These are phyloP conservation scores for Nothopassalora personata DNA, from an alignment of 2,329 filamentous ascomycete genomes.

Conservation along the genomic window DNA sequence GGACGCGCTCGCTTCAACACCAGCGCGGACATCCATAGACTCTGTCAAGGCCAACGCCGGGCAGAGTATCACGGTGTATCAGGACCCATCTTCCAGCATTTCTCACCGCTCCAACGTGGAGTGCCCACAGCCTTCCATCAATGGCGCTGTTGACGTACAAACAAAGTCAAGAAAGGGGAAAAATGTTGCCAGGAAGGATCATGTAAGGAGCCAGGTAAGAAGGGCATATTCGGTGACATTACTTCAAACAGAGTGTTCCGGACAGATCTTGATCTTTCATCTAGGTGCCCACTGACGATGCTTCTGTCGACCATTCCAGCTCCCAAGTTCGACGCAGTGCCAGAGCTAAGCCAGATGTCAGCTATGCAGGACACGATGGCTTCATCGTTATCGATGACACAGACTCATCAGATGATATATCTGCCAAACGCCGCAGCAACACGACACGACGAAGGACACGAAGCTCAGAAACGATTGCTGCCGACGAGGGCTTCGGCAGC, in stretches of 20 bases:
- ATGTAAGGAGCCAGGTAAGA: not conserved
- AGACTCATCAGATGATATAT: not conserved
- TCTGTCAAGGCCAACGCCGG: constrained; percentile 12
- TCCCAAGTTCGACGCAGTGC: not conserved
- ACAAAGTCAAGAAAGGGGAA: not conserved
- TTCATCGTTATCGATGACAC: not conserved
- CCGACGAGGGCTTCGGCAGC: constrained; percentile 14
- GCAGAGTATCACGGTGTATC: constrained; percentile 13
- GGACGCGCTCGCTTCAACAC: constrained; percentile 20
- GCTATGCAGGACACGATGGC: not conserved
- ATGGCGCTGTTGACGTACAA: not conserved
- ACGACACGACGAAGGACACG: not conserved
- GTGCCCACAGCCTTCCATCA: constrained; percentile 7
- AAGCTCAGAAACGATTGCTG: not conserved
- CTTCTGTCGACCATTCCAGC: not conserved
- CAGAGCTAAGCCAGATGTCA: not conserved
- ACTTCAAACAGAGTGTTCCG: not conserved
- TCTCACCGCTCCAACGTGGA: not conserved
- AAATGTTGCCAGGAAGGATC: not conserved
- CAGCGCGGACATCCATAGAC: constrained; percentile 14
- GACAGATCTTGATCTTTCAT: not conserved
- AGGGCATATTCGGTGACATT: not conserved
- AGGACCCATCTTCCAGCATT: constrained; percentile 2
- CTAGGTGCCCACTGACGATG: not conserved
- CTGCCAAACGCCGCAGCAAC: not conserved